These are phyloP conservation scores for Phoma herbarum DNA, from an alignment of 2,329 filamentous ascomycete species.

Conservation along the genomic window DNA sequence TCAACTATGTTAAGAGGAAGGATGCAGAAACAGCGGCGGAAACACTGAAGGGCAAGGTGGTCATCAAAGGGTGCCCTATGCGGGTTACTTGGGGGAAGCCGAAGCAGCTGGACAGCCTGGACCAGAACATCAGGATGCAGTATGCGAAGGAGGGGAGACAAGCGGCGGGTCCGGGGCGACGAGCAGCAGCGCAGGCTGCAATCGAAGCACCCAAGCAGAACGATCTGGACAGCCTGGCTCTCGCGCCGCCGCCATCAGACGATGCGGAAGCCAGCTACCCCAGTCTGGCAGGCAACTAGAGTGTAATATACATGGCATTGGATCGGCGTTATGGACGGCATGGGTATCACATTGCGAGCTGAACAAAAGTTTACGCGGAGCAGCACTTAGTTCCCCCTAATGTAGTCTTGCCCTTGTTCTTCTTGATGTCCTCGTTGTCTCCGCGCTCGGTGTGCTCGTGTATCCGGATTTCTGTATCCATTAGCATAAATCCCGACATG, in stretches of 20 bases:
- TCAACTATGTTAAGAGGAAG: slow-evolving; percentile 89
- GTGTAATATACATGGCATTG: slow-evolving; percentile 29
- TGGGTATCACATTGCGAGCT: slow-evolving; percentile 45
- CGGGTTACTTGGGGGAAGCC: slow-evolving; percentile 93
- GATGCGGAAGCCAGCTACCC: slow-evolving; percentile 84
- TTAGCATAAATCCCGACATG: slow-evolving; percentile 22
- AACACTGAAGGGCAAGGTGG: slow-evolving; percentile 84
- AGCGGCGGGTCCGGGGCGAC: slow-evolving; percentile 37
- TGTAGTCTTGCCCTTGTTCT: slow-evolving; percentile 57
- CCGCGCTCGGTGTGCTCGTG: slow-evolving; percentile 91
- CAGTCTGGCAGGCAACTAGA: slow-evolving; percentile 81
- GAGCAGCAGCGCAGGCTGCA: slow-evolving; percentile 47
- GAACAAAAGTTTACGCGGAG: slow-evolving; percentile 46
- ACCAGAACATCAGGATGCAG: slow-evolving; percentile 81
- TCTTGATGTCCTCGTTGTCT: slow-evolving; percentile 90
- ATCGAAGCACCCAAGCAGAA: slow-evolving; percentile 54
- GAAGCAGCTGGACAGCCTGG: slow-evolving; percentile 89
- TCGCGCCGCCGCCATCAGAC: slow-evolving; percentile 81
- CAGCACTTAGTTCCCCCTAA: slow-evolving; percentile 51
- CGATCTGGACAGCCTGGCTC: slow-evolving; percentile 57
- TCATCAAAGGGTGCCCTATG: slow-evolving; percentile 90
- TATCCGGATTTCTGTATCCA: slow-evolving; percentile 76
- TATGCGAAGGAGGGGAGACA: slow-evolving; percentile 80
- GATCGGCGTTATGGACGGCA: slow-evolving; percentile 38
- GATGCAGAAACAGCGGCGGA: slow-evolving; percentile 86